Evolutionary conservation across 331 rosid genomes (phyloP).

Genomic region (Saraca asoca): DNA sequence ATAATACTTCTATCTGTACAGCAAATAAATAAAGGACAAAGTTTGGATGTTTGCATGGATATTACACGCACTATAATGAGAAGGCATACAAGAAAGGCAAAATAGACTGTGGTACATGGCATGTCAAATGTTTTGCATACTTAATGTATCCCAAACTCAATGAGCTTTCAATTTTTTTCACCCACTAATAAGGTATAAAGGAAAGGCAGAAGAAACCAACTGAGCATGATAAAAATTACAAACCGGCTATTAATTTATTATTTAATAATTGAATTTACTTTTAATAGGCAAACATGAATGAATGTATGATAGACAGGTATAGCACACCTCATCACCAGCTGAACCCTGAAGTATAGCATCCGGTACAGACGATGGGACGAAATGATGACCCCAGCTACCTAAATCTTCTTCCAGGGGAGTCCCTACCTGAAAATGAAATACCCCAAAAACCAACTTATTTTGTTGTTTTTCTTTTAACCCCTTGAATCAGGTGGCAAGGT

Average conservation of each 20-base stretch:
- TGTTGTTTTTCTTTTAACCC: slow-evolving; percentile 8
- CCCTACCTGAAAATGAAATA: slow-evolving; percentile 65
- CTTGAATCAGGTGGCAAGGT: slow-evolving; percentile 30
- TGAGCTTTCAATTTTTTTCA: not conserved
- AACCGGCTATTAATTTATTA: slow-evolving; percentile 4
- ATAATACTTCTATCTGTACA: not conserved
- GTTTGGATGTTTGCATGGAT: slow-evolving; percentile 1
- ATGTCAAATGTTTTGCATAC: not conserved
- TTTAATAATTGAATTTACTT: not conserved
- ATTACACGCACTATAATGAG: not conserved
- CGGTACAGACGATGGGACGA: slow-evolving; percentile 74
- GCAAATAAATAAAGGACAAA: not conserved
- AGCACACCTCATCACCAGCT: slow-evolving; percentile 91
- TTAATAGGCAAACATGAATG: not conserved
- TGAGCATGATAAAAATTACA: not conserved
- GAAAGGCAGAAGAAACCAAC: not conserved
- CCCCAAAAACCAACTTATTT: slow-evolving; percentile 2
- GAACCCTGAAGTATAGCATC: slow-evolving; percentile 89
- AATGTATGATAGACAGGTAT: slow-evolving; percentile 18
- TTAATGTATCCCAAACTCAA: not conserved
- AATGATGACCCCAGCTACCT: slow-evolving; percentile 95
- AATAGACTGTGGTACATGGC: not conserved
- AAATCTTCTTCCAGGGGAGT: slow-evolving; percentile 88
- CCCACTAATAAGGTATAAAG: not conserved
- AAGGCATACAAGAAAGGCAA: not conserved